Evolutionary conservation across 108 stramenopile species (phyloP).

Genomic region (Stephanodiscus minutulus): DNA sequence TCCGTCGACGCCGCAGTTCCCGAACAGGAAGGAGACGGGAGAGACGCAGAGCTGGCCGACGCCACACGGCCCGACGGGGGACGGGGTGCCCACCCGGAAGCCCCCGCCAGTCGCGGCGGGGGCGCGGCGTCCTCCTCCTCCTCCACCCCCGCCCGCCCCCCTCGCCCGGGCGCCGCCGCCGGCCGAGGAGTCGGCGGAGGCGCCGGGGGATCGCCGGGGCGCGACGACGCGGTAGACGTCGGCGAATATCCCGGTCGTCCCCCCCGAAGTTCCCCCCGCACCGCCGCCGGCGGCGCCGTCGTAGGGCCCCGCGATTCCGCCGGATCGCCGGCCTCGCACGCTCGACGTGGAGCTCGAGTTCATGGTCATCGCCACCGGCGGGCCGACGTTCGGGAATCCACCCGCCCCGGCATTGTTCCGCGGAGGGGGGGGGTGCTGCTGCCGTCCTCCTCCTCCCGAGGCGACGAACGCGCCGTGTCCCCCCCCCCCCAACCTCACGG

Average conservation of each 20-base stretch:
- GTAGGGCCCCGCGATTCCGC: not conserved
- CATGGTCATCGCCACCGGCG: constrained; percentile 42
- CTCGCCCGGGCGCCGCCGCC: too few species aligned
- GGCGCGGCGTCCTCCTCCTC: too few species aligned
- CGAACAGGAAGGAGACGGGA: constrained; percentile 26
- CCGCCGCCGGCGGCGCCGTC: constrained; percentile 15
- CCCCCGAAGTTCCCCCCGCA: constrained; percentile 15
- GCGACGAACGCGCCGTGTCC: constrained; percentile 18
- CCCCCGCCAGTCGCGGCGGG: too few species aligned
- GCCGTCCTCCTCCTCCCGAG: not conserved
- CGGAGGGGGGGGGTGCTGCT: not conserved
- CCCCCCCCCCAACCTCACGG: constrained; percentile 52
- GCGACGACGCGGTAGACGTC: constrained; percentile 36
- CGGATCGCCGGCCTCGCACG: constrained; percentile 1
- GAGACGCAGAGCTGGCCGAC: not conserved
- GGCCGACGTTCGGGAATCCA: not conserved
- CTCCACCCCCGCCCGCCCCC: too few species aligned
- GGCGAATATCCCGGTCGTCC: constrained; percentile 10
- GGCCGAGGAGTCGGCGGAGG: too few species aligned
- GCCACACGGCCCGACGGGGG: constrained; percentile 20
- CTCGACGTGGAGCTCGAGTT: constrained; percentile 26
- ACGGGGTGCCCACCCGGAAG: not conserved
- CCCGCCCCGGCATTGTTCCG: not conserved
- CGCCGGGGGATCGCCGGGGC: not conserved
- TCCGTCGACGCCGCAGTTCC: constrained; percentile 22